phyloP scores from a whole-genome alignment of 73 alveolate genomes.

The Tetrahymena malaccensis region DNA sequence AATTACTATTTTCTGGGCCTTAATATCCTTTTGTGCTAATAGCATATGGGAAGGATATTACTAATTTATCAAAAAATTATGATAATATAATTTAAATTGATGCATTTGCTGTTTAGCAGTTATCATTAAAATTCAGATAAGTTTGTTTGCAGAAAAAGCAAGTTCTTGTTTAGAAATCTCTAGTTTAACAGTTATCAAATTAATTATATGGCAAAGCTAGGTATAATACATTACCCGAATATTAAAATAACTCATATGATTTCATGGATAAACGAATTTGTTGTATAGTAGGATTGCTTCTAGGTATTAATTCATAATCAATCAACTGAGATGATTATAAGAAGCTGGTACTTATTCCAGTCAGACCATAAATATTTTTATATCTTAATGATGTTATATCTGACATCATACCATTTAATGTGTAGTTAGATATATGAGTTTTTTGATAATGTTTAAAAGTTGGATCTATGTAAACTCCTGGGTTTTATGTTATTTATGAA shows the following conservation, averaged over 20 bases:
- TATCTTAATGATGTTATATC: not conserved
- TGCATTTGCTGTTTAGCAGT: not conserved
- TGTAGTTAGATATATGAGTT: not conserved
- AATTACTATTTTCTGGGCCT: not conserved
- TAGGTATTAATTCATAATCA: not conserved
- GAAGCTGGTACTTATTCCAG: not conserved
- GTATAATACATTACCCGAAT: not conserved
- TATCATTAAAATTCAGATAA: not conserved
- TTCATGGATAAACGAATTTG: not conserved
- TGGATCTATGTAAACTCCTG: not conserved
- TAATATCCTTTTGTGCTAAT: not conserved
- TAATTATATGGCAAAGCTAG: not conserved
- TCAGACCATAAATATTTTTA: not conserved
- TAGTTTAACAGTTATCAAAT: not conserved
- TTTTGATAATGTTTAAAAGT: not conserved
- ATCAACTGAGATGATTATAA: not conserved
- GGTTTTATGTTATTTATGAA: not conserved
- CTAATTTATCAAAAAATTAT: not conserved
- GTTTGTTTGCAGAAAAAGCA: not conserved
- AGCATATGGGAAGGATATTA: not conserved
- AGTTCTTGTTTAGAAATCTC: not conserved
- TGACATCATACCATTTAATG: not conserved
- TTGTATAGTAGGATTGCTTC: not conserved
- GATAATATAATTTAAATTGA: not conserved
- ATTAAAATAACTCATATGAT: not conserved